Base-by-base conservation (phyloP, 2,329 filamentous ascomycete species). In the Curvularia verruculosa region DNA sequence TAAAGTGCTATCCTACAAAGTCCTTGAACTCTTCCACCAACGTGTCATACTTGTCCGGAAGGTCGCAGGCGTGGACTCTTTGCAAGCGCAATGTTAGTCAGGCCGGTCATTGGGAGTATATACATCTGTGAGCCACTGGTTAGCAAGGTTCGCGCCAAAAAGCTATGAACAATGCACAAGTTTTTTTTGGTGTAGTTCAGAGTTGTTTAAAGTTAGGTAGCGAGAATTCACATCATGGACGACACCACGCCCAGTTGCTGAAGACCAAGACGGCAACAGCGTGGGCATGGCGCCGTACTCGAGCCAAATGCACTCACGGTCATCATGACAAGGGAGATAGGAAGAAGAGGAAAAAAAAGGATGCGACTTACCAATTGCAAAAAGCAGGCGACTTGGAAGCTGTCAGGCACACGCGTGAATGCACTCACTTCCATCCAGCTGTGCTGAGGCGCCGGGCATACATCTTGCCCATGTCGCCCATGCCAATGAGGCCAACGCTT, bases 241-340 rank as follows among this genome's bases (percentile, higher is more conserved):
- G 86, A 85, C 83, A 81, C 81, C 81, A 82, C 77, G 78, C 81
- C 76, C 66, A 75, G 74, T 70, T 81, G 80, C 80, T 70, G 80
- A 81, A 54, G 79, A 83, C 89, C 91, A 94, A 85, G 89, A 96
- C 87, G 90, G 89, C 83, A 79, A 81, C 79, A 82, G 82, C 82
- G 82, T 79, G 72, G 78, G 81, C 80, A 81, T 83, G 81, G 18
- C 79, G 82, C 87, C 87, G 92, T 96, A 85, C 94, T 98, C 94
- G 92, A 98, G 94, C 94, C 94, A 98, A 98, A 98, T 98, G 94
- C 94, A 93, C 94, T 98, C 94, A 94, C 71, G 92, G 94, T 98
- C 94, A 98, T 98, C 94, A 96, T 92, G 76, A 77, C 78, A 70
- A 62, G 29, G 56, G 8, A 49, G 47, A 54, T 70, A 62, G 29